These are phyloP conservation scores for Naganishia sp. DNA, from an alignment of 1,284 basidiomycete species.

Conservation along the genomic window DNA sequence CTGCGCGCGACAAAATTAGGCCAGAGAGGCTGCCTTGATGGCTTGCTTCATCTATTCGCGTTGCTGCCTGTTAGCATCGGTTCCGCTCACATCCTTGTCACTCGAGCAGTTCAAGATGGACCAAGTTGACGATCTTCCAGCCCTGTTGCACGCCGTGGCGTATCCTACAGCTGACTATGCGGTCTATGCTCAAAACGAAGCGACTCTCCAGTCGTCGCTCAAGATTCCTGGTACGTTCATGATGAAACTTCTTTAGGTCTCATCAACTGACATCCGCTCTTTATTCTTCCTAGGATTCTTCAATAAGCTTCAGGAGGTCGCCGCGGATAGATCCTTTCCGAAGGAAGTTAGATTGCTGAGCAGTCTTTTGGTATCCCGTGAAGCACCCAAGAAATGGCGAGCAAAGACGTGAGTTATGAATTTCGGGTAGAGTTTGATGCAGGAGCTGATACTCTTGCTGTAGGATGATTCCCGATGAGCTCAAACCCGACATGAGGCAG, in stretches of 20 bases:
- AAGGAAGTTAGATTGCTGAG: constrained; percentile 48
- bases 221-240: constrained; percentile 22
- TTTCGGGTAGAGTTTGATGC: not conserved
- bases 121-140: constrained; percentile 28
- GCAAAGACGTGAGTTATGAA: constrained; percentile 44
- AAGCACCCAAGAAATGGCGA: constrained; percentile 53
- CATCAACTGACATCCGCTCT: not conserved
- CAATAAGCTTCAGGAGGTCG: constrained; percentile 46
- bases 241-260: not conserved
- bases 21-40: not conserved
- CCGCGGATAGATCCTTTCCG: constrained; percentile 42
- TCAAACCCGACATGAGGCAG: constrained; percentile 49
- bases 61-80: no score
- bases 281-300: constrained; percentile 42
- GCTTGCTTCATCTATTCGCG: not conserved
- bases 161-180: constrained; percentile 17
- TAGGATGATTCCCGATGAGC: constrained; percentile 48
- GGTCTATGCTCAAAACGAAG: constrained; percentile 16
- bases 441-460: not conserved
- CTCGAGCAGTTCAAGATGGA: constrained; percentile 7
- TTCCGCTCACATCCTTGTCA: not conserved
- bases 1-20: constrained; percentile 1
- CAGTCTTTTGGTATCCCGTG: constrained; percentile 49
- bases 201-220: constrained; percentile 25
- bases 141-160: constrained; percentile 8